Conservation (phyloP, 2,329 filamentous ascomycete genomes). For the Plectosphaerella cucumerina region DNA sequence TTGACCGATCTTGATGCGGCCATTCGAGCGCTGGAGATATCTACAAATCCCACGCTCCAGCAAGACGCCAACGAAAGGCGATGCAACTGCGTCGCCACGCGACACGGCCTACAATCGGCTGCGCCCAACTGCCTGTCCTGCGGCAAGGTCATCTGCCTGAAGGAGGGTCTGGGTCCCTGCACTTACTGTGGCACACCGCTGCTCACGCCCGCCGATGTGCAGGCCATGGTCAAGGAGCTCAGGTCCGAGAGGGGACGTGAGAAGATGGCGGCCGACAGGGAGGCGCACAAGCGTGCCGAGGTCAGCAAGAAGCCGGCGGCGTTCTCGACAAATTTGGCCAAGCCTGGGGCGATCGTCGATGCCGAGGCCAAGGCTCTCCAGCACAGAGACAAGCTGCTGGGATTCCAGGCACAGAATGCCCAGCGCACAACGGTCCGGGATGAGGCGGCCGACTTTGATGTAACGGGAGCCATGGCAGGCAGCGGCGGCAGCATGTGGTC, state of each 20-base stretch:
- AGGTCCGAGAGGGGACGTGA: conserved; percentile 83
- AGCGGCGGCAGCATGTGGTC: conserved; percentile 71
- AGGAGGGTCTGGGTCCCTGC: conserved; percentile 90
- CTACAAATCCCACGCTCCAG: conserved; percentile 74
- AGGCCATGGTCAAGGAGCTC: conserved; percentile 80
- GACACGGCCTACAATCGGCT: conserved; percentile 83
- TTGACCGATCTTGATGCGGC: conserved; percentile 72
- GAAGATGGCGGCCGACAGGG: conserved; percentile 77
- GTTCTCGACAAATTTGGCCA: conserved; percentile 46
- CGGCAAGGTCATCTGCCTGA: conserved; percentile 92
- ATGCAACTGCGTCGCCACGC: conserved; percentile 84
- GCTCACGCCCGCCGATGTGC: conserved; percentile 67
- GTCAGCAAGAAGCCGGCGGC: conserved; percentile 57
- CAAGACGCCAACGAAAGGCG: conserved; percentile 55
- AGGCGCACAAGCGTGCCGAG: conserved; percentile 61
- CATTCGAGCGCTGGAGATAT: conserved; percentile 85
- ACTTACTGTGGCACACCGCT: conserved; percentile 81
- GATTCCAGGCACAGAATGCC: conserved; percentile 83
- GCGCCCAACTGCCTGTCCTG: conserved; percentile 91
- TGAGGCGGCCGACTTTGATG: conserved; percentile 67
- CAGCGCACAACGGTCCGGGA: conserved; percentile 80
- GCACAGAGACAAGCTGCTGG: conserved; percentile 76
- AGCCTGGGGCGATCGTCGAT: conserved; percentile 33
- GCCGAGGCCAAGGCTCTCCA: conserved; percentile 67
- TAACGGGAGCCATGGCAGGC: conserved; percentile 38